Base-by-base conservation (phyloP, 345 rosid genomes). In the Litchi chinensis region DNA sequence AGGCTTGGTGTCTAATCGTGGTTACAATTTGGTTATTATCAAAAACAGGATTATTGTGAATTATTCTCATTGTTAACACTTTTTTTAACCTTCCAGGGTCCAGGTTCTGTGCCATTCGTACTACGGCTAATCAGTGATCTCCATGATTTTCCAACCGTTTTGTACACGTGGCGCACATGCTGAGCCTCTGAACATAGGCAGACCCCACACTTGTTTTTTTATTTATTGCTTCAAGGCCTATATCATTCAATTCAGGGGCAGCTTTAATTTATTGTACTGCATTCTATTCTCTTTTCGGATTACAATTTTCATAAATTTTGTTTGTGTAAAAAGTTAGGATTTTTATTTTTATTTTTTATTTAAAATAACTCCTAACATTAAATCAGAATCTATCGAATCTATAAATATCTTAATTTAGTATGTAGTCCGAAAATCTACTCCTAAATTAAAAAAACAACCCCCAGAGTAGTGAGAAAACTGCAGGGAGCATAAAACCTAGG, bases 151-250 rank as follows among this genome's bases (percentile, higher is more conserved):
- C 9, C 32, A 21, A 41, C 11, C 22, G 37, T 50, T 54, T 73
- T 52, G 40, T 72, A 44, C 63, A 78, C 74, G 76, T 72, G 86
- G 82, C 81, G 65, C 62, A 7, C 84, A 80, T 69, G 80, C 71
- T 21, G 57, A 68, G 57, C 74, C 64, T 71, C 56, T 6, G 67
- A 69, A 15, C 16, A 1, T 41, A 52, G 37, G 21, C 6, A 11
- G 57, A 26, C 79, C 65, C 79, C 57, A 64, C 9, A 19, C 41
- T 64, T 57, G 12, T 43, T 24, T 24, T 57, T 43, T 24, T 26
- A 63, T 26, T 13, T 62, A 16, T 46, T 60, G 26, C 16, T 54
- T 62, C 64, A 56, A 18, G 40, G 2, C 21, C 15, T 63, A 21
- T 57, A 7, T 21, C 63, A 57, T 57, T 57, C 28, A 60, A 21